These are phyloP conservation scores for Didymella lethalis DNA, from an alignment of 2,329 filamentous ascomycete species.

Conservation along the genomic window DNA sequence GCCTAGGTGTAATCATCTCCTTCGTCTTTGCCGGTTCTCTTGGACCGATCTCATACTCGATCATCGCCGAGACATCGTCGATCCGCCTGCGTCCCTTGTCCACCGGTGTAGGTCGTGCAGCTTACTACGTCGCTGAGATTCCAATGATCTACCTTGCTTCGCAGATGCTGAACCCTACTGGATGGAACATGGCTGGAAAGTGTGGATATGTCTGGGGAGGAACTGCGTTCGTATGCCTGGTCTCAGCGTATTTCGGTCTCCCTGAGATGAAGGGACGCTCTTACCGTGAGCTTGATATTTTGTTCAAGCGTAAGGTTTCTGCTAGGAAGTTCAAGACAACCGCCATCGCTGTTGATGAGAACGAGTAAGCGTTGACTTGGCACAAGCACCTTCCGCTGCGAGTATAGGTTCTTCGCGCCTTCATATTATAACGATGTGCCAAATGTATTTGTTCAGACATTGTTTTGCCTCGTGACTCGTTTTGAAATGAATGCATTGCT, in stretches of 20 bases:
- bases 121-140: conserved; percentile 70
- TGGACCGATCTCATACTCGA: conserved; percentile 71
- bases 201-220: conserved; percentile 43
- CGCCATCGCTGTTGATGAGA: conserved; percentile 64
- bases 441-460: neutral
- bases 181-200: conserved; percentile 50
- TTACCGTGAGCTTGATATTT: conserved; percentile 58
- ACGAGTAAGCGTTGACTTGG: conserved; percentile 61
- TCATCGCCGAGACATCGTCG: conserved; percentile 71
- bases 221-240: conserved; percentile 62
- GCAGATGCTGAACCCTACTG: conserved; percentile 59
- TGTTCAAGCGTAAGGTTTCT: conserved; percentile 54
- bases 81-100: conserved; percentile 69
- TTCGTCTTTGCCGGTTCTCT: conserved; percentile 69
- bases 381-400: neutral
- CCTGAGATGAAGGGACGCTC: conserved; percentile 63
- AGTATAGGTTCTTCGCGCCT: neutral
- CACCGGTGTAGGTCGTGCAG: conserved; percentile 68
- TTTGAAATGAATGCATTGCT: neutral
- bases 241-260: conserved; percentile 59
- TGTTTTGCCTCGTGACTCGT: neutral
- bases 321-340: conserved; percentile 66
- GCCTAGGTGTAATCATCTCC: conserved; percentile 69
- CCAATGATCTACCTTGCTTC: conserved; percentile 69
- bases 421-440: neutral